Conservation (phyloP, 768 basidiomycete species). For the Mycena sanguinolenta region DNA sequence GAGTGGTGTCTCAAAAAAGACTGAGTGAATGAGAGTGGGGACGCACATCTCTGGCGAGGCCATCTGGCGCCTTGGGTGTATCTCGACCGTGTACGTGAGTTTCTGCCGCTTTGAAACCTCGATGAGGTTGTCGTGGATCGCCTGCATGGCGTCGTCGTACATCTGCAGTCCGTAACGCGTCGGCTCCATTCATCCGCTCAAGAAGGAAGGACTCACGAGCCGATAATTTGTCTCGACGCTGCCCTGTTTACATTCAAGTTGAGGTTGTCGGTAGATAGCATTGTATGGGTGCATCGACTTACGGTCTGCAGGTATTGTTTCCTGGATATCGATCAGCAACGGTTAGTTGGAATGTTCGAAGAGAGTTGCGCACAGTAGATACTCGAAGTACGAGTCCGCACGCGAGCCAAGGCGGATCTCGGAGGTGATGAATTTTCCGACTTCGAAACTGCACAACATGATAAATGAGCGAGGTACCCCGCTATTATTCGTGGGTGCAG, state of each 20-base stretch:
- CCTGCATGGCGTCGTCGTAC: slow-evolving; percentile 90
- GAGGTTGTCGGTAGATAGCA: too few species aligned
- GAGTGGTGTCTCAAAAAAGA: too few species aligned
- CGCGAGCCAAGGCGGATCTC: slow-evolving; percentile 95
- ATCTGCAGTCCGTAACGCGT: too few species aligned
- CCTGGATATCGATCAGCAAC: slow-evolving; percentile 48
- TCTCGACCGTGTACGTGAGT: slow-evolving; percentile 85
- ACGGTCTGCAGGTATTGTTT: slow-evolving; percentile 91
- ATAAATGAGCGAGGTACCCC: too few species aligned
- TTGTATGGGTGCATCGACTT: slow-evolving; percentile 27
- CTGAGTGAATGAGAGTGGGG: too few species aligned
- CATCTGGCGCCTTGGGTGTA: too few species aligned
- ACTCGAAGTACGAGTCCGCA: slow-evolving; percentile 94
- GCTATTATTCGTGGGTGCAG: too few species aligned
- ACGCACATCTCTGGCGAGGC: too few species aligned
- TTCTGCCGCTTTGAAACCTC: slow-evolving; percentile 67
- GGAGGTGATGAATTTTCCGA: slow-evolving; percentile 65
- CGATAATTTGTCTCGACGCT: too few species aligned
- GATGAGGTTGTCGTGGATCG: slow-evolving; percentile 81
- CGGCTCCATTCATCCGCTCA: too few species aligned
- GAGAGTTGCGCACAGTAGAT: slow-evolving; percentile 78
- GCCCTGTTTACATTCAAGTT: too few species aligned
- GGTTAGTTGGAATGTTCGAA: too few species aligned
- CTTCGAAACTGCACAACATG: slow-evolving; percentile 50
- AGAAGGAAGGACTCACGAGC: background rate